phyloP scores from a whole-genome alignment of 768 basidiomycete species.

The Lentinus tigrinus region DNA sequence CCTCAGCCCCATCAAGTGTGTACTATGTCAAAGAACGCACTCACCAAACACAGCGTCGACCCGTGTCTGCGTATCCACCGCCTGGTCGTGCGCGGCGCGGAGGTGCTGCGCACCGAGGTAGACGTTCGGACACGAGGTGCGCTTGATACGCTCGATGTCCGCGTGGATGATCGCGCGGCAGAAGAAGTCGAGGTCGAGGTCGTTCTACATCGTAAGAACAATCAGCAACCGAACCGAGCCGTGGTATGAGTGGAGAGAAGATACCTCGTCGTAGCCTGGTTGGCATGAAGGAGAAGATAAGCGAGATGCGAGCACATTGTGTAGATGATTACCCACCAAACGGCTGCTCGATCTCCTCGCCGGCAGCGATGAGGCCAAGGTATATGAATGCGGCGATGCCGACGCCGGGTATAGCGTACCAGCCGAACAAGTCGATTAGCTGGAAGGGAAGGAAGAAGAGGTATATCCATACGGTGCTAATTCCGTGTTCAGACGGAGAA shows the following conservation, averaged over 20 bases:
- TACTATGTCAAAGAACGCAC: not conserved
- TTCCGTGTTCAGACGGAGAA: not conserved
- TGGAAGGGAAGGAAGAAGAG: conserved; percentile 80
- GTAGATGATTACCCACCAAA: conserved; percentile 43
- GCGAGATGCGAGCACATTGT: not conserved
- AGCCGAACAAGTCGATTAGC: conserved; percentile 57
- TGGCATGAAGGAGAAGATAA: not conserved
- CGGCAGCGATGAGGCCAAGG: conserved; percentile 73
- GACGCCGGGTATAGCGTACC: conserved; percentile 67
- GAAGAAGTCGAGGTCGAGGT: conserved; percentile 66
- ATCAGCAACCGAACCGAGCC: not conserved
- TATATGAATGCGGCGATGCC: conserved; percentile 68
- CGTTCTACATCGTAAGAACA: conserved; percentile 42
- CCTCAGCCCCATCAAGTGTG: too few species aligned
- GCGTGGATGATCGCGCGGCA: conserved; percentile 53
- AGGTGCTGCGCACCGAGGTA: conserved; percentile 11
- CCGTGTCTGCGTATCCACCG: conserved; percentile 1
- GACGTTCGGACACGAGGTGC: conserved; percentile 49
- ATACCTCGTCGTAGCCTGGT: conserved; percentile 59
- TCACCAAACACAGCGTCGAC: conserved; percentile 23
- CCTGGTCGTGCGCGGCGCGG: not conserved
- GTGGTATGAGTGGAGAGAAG: conserved; percentile 15
- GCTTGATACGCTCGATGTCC: conserved; percentile 56
- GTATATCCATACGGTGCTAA: conserved; percentile 66
- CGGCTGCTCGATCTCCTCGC: conserved; percentile 69